phyloP scores from a whole-genome alignment of 805 yeast genomes.

The Nakazawaea siamensis region DNA sequence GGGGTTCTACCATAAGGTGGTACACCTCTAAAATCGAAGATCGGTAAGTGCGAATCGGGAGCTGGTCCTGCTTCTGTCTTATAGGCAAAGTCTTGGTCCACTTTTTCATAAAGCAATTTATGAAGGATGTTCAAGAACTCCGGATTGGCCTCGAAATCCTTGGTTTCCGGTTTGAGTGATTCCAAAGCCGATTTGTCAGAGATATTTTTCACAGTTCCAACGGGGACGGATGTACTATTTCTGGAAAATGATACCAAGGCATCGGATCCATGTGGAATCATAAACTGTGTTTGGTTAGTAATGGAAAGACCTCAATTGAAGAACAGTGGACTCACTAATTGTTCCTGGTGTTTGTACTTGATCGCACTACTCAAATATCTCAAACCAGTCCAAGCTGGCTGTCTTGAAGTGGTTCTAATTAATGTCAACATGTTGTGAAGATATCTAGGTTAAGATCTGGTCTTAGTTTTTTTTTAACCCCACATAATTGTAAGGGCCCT shows the following conservation, averaged over 20 bases:
- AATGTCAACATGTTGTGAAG: too few relatives aligned
- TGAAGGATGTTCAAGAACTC: constrained; percentile 18
- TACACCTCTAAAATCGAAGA: constrained; percentile 59
- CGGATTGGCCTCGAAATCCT: constrained; percentile 19
- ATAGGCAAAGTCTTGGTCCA: constrained; percentile 41
- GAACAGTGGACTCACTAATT: constrained; percentile 11
- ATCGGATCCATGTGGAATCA: constrained; percentile 2
- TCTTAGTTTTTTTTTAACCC: too few relatives aligned
- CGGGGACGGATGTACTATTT: constrained; percentile 16
- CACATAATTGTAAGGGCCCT: too few relatives aligned
- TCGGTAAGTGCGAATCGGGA: constrained; percentile 52
- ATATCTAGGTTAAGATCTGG: too few relatives aligned
- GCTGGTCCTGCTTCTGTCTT: constrained; percentile 48
- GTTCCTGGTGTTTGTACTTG: constrained; percentile 12
- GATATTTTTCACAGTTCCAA: constrained; percentile 15
- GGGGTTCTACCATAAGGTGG: constrained; percentile 63
- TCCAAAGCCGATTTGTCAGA: constrained; percentile 2
- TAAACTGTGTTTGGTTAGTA: constrained; percentile 1
- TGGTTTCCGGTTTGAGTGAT: constrained; percentile 12
- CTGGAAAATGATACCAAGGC: constrained; percentile 20
- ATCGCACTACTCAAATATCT: constrained; percentile 3
- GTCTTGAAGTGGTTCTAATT: background rate
- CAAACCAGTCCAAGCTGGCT: background rate
- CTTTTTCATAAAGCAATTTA: constrained; percentile 15
- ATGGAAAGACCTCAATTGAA: background rate